Evolutionary conservation across 305 asterid species (phyloP).

Genomic region (Nicotiana rustica): DNA sequence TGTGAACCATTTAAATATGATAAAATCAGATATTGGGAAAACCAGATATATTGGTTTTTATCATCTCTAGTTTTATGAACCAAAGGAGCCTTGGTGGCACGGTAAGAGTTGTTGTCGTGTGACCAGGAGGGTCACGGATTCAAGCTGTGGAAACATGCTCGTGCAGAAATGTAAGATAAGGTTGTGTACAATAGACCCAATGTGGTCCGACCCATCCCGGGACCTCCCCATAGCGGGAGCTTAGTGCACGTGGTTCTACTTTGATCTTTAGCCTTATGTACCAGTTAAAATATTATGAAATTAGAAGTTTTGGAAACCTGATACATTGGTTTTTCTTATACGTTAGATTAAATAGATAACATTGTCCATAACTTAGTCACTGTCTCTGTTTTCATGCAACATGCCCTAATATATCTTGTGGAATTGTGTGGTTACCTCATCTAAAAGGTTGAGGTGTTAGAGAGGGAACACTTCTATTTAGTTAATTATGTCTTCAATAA

Average conservation of each 20-base stretch:
- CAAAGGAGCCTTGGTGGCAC: too few relatives aligned
- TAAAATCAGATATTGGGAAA: neutral
- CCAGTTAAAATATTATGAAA: neutral
- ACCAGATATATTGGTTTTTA: neutral
- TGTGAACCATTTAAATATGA: constrained; percentile 5
- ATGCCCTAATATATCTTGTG: neutral
- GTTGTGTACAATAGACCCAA: too few relatives aligned
- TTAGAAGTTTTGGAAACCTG: constrained; percentile 9
- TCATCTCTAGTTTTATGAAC: too few relatives aligned
- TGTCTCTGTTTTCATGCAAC: neutral
- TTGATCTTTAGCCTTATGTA: constrained; percentile 5
- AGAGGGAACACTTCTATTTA: neutral
- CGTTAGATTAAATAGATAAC: neutral
- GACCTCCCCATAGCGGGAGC: too few relatives aligned
- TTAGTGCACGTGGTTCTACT: too few relatives aligned
- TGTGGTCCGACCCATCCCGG: too few relatives aligned
- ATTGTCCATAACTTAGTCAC: neutral
- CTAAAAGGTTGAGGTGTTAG: constrained; percentile 5
- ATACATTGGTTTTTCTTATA: neutral
- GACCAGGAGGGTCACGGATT: too few relatives aligned
- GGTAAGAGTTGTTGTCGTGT: too few relatives aligned
- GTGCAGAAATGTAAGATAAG: too few relatives aligned
- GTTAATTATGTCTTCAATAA: neutral
- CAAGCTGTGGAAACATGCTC: too few relatives aligned
- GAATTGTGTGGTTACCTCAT: neutral